phyloP scores from a whole-genome alignment of 768 basidiomycete genomes.

The Tylopilus plumbeoviolaceoides region DNA sequence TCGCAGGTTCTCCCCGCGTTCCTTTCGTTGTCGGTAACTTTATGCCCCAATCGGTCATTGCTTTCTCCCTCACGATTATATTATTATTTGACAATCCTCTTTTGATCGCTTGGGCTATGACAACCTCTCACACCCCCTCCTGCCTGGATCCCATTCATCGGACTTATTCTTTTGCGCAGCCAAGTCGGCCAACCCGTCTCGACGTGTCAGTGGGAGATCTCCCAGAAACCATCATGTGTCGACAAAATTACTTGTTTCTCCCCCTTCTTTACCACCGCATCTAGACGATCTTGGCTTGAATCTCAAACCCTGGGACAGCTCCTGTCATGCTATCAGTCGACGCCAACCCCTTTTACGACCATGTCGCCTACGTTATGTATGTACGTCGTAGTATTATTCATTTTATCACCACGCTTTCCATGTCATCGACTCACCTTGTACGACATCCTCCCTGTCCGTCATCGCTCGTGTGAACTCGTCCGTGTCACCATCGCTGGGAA shows the following conservation, averaged over 20 bases:
- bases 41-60: conserved; percentile 20
- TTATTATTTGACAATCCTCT: neutral
- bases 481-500: conserved; percentile 16
- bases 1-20: conserved; percentile 25
- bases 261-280: conserved; percentile 10
- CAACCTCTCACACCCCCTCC: conserved; percentile 16
- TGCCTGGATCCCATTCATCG: neutral
- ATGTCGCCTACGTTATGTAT: conserved; percentile 10
- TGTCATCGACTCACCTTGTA: conserved; percentile 3
- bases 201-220: conserved; percentile 19
- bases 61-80: neutral
- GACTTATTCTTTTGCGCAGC: conserved; percentile 7
- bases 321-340: conserved; percentile 13
- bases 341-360: conserved; percentile 12
- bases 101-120: neutral
- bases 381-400: conserved; percentile 6
- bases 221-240: conserved; percentile 14
- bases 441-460: neutral
- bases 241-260: conserved; percentile 1
- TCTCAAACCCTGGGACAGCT: conserved; percentile 24
- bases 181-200: conserved; percentile 12
- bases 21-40: conserved; percentile 26
- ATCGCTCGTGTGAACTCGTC: conserved; percentile 16
- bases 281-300: conserved; percentile 16
- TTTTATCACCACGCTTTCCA: conserved; percentile 14